Conservation (phyloP, 2,329 filamentous ascomycete species). For the Aspergillus aculeatus region DNA sequence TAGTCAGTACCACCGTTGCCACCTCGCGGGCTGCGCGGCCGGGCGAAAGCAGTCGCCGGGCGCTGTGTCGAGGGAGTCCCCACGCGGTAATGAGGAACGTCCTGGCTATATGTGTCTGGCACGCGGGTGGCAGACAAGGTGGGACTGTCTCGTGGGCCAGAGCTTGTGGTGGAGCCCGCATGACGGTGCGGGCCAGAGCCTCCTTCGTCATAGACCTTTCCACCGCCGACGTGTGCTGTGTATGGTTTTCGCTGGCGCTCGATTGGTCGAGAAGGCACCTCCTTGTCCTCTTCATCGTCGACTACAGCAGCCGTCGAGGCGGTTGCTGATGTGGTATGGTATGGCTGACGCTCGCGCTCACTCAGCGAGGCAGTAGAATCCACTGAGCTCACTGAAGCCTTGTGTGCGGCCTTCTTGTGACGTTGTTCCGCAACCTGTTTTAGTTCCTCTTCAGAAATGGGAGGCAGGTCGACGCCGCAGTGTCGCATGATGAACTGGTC, state of each 20-base stretch:
- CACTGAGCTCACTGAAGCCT: constrained; percentile 14
- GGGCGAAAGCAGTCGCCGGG: constrained; percentile 14
- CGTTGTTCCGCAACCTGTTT: constrained; percentile 30
- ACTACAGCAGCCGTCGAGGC: constrained; percentile 34
- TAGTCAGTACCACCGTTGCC: constrained; percentile 27
- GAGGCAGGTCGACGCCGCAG: constrained; percentile 48
- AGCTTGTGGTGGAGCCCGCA: constrained; percentile 26
- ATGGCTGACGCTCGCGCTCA: constrained; percentile 43
- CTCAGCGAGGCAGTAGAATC: constrained; percentile 24
- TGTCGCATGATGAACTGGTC: constrained; percentile 59
- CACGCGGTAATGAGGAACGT: constrained; percentile 24
- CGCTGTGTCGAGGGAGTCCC: constrained; percentile 19
- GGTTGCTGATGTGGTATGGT: constrained; percentile 35
- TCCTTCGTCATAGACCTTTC: constrained; percentile 55
- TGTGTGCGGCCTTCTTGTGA: constrained; percentile 23
- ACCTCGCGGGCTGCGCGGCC: constrained; percentile 34
- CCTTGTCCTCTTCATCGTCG: constrained; percentile 42
- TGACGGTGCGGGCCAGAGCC: constrained; percentile 18
- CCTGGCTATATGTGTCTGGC: constrained; percentile 51
- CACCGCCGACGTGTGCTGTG: constrained; percentile 56
- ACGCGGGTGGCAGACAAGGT: constrained; percentile 58
- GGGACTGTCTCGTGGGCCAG: constrained; percentile 57
- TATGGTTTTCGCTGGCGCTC: constrained; percentile 68
- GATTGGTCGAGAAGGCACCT: constrained; percentile 51
- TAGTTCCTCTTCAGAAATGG: constrained; percentile 38